Base-by-base conservation (phyloP, 306 rosid genomes). In the Vigna reflexopilosa region DNA sequence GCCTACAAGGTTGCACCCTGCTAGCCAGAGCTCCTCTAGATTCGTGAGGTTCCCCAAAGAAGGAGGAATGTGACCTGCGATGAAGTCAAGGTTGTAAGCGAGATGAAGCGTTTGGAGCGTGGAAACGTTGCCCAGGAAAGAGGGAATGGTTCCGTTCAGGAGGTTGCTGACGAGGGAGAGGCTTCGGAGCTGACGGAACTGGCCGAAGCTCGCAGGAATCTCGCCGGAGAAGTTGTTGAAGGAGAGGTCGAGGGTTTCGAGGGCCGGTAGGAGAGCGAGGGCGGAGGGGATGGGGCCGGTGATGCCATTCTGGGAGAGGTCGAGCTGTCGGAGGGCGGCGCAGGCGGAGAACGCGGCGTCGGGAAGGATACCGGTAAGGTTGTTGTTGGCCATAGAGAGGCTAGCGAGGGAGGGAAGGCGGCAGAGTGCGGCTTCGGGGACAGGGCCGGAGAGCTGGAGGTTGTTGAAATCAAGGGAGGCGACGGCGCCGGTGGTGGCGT, bases 181-280 rank as follows among this genome's bases (percentile, higher is more conserved):
- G 3, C 13, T n/a, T 20, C 88, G 81, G 6, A 92, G 90, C 3
- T 1, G 64, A 9, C 5, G 85, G 76, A 88, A 90, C 32, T 28
- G 5, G 6, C 85, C 80, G 76, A 90, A 90, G 16, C 81, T 70
- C 0, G 62, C 40, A 7, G 97, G 97, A 14, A 92, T 76, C 0
- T n/a, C 68, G 32, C 93, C 95, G 74, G 97, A 85, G 73, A 92
- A 78, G 81, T 87, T 90, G 82, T 92, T 92, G 19, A 19, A 42
- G 6, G 91, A 86, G 77, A 92, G 93, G 82, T 92, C 83, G 30
- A 92, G 85, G 9, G 0, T 0, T 7, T 17, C 73, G 66, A 92
- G 93, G 56, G 5, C 10, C 0, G 87, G 66, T 81, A 92, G 82
- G n/a, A 2, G 44, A 26, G 90, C 56, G 52, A 92, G 83, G 1